These are phyloP conservation scores for Paxillus involutus DNA, from an alignment of 768 basidiomycete genomes.

Conservation along the genomic window DNA sequence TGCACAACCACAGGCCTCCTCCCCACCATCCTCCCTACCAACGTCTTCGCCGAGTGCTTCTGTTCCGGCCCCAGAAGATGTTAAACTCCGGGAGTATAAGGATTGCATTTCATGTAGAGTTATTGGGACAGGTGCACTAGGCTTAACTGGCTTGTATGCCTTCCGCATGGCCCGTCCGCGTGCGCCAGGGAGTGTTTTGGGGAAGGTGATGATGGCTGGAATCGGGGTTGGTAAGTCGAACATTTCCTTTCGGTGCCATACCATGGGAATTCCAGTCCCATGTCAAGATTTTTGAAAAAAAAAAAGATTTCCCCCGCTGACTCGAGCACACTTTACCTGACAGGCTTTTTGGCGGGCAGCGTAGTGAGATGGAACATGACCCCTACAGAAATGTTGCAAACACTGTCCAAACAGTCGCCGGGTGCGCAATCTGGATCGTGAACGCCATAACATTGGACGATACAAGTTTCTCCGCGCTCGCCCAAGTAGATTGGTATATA, in stretches of 20 bases:
- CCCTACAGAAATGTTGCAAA: conserved; percentile 22
- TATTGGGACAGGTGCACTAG: conserved; percentile 64
- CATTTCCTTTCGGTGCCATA: background rate
- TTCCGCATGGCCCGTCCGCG: conserved; percentile 60
- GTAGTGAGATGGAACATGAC: conserved; percentile 31
- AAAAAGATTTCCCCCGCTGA: too few relatives aligned
- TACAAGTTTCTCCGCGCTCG: too few relatives aligned
- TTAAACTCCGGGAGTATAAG: conserved; percentile 23
- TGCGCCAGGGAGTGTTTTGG: conserved; percentile 59
- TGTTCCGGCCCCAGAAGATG: conserved; percentile 1
- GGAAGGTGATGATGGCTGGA: conserved; percentile 62
- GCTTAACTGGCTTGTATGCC: conserved; percentile 65
- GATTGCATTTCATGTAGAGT: conserved; percentile 74
- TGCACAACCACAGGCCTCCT: conserved; percentile 14
- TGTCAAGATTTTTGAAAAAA: background rate
- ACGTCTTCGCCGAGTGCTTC: conserved; percentile 1
- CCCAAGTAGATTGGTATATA: conserved; percentile 3
- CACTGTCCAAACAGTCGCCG: conserved; percentile 11
- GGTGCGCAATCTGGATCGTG: conserved; percentile 3
- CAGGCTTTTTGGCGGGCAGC: conserved; percentile 31
- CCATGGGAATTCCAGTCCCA: background rate
- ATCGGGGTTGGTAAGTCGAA: conserved; percentile 56
- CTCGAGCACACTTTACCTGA: background rate
- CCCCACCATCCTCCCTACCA: background rate
- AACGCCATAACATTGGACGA: background rate